Evolutionary conservation across 495 filamentous ascomycete species (phyloP).

Genomic region (Clohesyomyces aquaticus): DNA sequence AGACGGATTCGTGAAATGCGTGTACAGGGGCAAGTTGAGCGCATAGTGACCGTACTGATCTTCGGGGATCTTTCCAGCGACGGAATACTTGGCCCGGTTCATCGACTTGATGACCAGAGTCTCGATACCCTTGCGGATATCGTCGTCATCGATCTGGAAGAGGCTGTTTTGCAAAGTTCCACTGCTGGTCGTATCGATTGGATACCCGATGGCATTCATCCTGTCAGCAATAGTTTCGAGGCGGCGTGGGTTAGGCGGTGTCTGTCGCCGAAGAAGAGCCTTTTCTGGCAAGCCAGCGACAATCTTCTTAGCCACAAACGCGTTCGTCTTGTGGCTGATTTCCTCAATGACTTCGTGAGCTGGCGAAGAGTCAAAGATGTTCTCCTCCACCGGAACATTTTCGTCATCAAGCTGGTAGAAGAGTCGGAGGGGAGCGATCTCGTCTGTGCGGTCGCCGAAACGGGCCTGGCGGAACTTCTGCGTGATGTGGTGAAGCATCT

Average conservation of each 20-base stretch:
- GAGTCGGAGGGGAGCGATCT: constrained; percentile 82
- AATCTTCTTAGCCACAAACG: constrained; percentile 84
- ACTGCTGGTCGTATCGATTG: constrained; percentile 86
- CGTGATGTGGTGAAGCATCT: constrained; percentile 72
- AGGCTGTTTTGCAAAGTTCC: constrained; percentile 89
- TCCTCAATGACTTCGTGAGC: constrained; percentile 96
- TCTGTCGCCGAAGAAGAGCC: constrained; percentile 86
- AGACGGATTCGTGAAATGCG: constrained; percentile 95
- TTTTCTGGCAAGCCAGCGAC: constrained; percentile 80
- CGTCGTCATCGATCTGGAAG: constrained; percentile 83
- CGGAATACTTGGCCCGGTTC: constrained; percentile 93
- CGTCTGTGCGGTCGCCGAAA: constrained; percentile 73
- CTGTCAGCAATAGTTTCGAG: constrained; percentile 88
- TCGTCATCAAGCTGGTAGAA: constrained; percentile 96
- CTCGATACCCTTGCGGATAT: constrained; percentile 96
- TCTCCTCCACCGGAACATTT: constrained; percentile 93
- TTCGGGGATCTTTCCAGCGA: constrained; percentile 71
- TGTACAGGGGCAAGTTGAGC: constrained; percentile 90
- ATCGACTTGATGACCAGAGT: constrained; percentile 90
- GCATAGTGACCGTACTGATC: constrained; percentile 85
- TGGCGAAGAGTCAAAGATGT: constrained; percentile 88
- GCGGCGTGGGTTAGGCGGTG: constrained; percentile 80
- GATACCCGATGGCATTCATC: constrained; percentile 87
- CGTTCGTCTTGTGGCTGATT: constrained; percentile 86
- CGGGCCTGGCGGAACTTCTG: constrained; percentile 88